Conservation (phyloP, 2,329 filamentous ascomycete genomes). For the Pseudocercospora musae region DNA sequence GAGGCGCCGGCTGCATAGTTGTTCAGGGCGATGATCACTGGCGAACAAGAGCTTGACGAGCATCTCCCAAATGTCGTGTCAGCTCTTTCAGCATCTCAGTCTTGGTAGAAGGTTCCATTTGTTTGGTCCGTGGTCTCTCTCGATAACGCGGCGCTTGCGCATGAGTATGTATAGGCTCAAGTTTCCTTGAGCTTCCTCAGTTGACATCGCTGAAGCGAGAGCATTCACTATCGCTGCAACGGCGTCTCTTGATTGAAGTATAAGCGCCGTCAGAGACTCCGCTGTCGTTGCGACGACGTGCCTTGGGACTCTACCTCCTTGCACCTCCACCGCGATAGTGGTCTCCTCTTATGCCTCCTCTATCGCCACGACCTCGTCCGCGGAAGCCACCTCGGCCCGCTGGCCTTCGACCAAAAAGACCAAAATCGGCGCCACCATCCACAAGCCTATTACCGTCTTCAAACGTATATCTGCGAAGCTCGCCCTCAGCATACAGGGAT, state of each 20-base stretch:
- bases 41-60: background rate
- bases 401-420: slow-evolving; percentile 28
- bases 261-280: background rate
- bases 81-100: background rate
- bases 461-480: slow-evolving; percentile 43
- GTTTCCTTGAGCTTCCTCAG: background rate
- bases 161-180: background rate
- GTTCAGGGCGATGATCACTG: background rate
- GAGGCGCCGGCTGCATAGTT: background rate
- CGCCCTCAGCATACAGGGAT: slow-evolving; percentile 30
- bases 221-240: background rate
- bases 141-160: background rate
- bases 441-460: slow-evolving; percentile 45
- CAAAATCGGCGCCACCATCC: slow-evolving; percentile 39
- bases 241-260: background rate
- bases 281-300: background rate
- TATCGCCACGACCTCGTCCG: slow-evolving; percentile 16
- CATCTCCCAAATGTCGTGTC: background rate
- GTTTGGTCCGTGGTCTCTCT: background rate
- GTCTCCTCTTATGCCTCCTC: slow-evolving; percentile 22
- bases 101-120: too few species aligned
- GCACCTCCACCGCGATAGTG: slow-evolving; percentile 19
- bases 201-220: background rate
- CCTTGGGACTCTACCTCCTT: background rate
- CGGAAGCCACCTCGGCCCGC: slow-evolving; percentile 15